These are phyloP conservation scores for Pseudogymnoascus sp. DNA, from an alignment of 2,329 filamentous ascomycete species.

Conservation along the genomic window DNA sequence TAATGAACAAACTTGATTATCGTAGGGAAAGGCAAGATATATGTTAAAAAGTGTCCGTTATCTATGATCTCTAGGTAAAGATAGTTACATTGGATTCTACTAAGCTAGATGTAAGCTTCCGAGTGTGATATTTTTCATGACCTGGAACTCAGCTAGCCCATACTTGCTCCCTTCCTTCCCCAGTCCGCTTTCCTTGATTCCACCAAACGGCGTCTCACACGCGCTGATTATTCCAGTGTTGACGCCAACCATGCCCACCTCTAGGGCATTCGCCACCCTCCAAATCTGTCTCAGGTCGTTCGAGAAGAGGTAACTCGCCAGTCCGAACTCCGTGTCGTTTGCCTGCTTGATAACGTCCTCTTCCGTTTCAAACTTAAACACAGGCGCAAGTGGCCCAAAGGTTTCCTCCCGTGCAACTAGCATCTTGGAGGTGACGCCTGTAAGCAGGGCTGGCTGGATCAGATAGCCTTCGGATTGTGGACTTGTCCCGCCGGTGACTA, in stretches of 20 bases:
- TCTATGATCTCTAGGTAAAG: no score
- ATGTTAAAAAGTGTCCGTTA: no score
- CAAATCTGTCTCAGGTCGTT: constrained; percentile 58
- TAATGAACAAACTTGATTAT: no score
- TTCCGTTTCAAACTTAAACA: constrained; percentile 58
- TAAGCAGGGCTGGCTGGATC: constrained; percentile 60
- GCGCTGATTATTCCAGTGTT: no score
- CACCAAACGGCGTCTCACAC: no score
- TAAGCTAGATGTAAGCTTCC: no score
- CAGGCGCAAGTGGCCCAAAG: constrained; percentile 55
- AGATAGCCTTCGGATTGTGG: constrained; percentile 48
- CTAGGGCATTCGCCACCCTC: constrained; percentile 57
- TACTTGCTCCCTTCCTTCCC: no score
- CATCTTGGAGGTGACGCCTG: constrained; percentile 51
- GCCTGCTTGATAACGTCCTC: constrained; percentile 52
- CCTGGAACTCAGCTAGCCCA: no score
- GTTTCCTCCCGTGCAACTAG: constrained; percentile 46
- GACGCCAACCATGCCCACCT: constrained; percentile 62
- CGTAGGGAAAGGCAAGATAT: no score
- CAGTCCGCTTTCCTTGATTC: no score
- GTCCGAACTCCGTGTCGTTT: constrained; percentile 53
- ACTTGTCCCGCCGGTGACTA: constrained; percentile 52
- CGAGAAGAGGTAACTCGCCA: constrained; percentile 61
- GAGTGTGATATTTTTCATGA: no score
- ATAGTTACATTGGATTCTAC: no score